Evolutionary conservation across 2,329 filamentous ascomycete genomes (phyloP), one percentile per base, ranked within the genome.

Genomic region (Pleurostoma richardsiae): DNA sequence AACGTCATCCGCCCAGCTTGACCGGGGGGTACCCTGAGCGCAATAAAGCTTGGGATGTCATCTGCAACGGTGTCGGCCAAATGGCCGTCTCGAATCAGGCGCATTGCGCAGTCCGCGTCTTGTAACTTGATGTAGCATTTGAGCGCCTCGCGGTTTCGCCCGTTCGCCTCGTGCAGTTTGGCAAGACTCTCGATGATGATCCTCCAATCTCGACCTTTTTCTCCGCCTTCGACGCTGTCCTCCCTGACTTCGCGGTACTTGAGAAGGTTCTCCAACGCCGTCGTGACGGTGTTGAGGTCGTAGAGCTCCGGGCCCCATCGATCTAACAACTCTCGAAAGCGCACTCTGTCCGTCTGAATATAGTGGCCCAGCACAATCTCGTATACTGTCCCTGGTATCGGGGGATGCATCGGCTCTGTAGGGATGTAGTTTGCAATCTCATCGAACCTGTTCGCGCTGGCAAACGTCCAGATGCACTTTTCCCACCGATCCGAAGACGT

Each of bases 391-490:
- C 85, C 83, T 0, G 90, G 84, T 10, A 99, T 76, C 0, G 89
- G 85, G 6, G 91, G 91, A 29, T 80, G 80, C 62, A 95, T 76
- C n/a, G 83, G 81, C 45, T 84, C 79, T 1, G 80, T 83, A 0
- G 94, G 94, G 30, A 99, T 88, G 58, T 86, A 84, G 33, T 86
- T 79, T 4, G 88, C 86, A 50, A 99, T 96, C 56, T 96, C 91
- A 61, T 96, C 89, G 56, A 95, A 90, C 59, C 84, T 90, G 53
- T 88, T 80, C 3, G 88, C 86, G 39, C 90, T 86, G 6, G 90
- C 89, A 67, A 99, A 99, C 0, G 82, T 85, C 82, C 88, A 95
- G 4, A 95, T 86, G 90, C 92, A 97, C 58, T 95, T 89, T 68
- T 97, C 91, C 94, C 94, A 99, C 55, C 86, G 76, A 42, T 86